phyloP scores from a whole-genome alignment of 2,329 filamentous ascomycete genomes.

The Arthrobotrys entomopaga region DNA sequence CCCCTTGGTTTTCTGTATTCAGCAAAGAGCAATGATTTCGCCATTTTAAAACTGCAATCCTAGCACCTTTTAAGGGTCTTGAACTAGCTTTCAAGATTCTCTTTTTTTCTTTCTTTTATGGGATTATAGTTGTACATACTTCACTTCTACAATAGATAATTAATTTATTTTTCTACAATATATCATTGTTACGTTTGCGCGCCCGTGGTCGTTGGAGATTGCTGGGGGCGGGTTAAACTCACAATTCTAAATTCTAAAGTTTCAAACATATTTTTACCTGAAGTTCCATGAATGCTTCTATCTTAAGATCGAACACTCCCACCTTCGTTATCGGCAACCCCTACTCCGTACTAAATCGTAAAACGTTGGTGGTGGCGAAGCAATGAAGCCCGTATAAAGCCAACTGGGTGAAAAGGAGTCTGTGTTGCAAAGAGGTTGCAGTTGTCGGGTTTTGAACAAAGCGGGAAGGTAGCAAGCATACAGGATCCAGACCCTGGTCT shows the following conservation, averaged over 20 bases:
- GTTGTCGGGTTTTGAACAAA: slow-evolving; percentile 27
- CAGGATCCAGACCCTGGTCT: slow-evolving; percentile 6
- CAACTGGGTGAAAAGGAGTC: not conserved
- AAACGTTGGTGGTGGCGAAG: slow-evolving; percentile 18
- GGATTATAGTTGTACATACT: slow-evolving; percentile 41
- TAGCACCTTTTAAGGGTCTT: slow-evolving; percentile 11
- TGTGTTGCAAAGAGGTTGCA: slow-evolving; percentile 33
- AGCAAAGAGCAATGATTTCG: not conserved
- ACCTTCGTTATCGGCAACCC: slow-evolving; percentile 1
- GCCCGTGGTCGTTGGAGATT: no score
- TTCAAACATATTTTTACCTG: not conserved
- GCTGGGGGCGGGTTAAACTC: not conserved
- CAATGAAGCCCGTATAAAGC: not conserved
- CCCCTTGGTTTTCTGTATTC: slow-evolving; percentile 17
- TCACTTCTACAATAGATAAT: slow-evolving; percentile 23
- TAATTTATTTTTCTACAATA: slow-evolving; percentile 20
- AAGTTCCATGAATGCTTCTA: slow-evolving; percentile 13
- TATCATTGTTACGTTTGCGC: slow-evolving; percentile 8
- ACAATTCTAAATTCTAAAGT: not conserved
- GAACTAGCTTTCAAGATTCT: not conserved
- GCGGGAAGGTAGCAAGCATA: slow-evolving; percentile 37
- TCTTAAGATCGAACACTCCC: slow-evolving; percentile 5
- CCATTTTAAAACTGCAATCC: slow-evolving; percentile 4
- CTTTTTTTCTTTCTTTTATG: slow-evolving; percentile 9
- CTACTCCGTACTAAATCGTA: not conserved